Evolutionary conservation across 805 yeast genomes (phyloP).

Genomic region (Wickerhamomyces sydowiorum): DNA sequence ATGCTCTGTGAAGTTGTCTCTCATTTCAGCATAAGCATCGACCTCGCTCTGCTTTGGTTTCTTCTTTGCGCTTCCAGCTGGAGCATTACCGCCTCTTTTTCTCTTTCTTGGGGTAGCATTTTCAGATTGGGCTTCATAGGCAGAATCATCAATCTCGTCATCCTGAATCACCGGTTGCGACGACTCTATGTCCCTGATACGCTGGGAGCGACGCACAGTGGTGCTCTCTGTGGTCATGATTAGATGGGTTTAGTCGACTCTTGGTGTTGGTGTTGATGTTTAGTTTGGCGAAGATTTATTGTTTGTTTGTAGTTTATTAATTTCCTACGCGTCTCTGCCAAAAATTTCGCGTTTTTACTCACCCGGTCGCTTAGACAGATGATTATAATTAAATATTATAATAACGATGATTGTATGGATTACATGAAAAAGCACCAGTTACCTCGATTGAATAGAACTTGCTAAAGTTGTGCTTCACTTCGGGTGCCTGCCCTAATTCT

Average conservation of each 20-base stretch:
- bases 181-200: constrained; percentile 12
- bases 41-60: constrained; percentile 11
- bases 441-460: no score
- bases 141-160: constrained; percentile 16
- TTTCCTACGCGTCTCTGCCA: no score
- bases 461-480: no score
- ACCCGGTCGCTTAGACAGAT: no score
- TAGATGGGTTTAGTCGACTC: neutral
- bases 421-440: no score
- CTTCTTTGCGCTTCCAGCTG: constrained; percentile 3
- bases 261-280: no score
- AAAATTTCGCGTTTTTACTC: no score
- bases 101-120: constrained; percentile 12
- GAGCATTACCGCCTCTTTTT: constrained; percentile 1
- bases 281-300: no score
- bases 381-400: no score
- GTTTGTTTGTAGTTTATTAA: no score
- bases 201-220: constrained; percentile 17
- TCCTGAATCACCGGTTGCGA: constrained; percentile 17
- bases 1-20: constrained; percentile 40
- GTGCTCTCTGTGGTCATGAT: constrained; percentile 5
- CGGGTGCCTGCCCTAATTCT: no score
- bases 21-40: constrained; percentile 29
- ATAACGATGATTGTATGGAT: no score
- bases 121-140: constrained; percentile 17